phyloP scores from a whole-genome alignment of 495 filamentous ascomycete species.

The Daldinia bambusicola region DNA sequence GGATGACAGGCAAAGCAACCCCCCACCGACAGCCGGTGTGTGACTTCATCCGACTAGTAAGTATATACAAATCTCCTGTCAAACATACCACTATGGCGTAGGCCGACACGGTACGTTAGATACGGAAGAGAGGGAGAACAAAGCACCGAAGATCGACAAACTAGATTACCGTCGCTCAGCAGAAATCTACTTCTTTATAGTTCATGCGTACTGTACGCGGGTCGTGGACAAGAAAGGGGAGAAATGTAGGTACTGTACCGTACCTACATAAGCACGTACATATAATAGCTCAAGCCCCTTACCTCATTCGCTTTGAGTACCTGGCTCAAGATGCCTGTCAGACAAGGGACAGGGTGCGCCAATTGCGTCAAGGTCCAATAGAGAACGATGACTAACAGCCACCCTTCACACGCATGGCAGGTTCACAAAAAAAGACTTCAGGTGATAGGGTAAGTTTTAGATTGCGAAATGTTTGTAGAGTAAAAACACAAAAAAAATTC shows the following conservation, averaged over 20 bases:
- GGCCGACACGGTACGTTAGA: neutral
- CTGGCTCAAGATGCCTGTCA: conserved; percentile 27
- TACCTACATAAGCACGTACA: neutral
- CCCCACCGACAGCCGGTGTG: conserved; percentile 20
- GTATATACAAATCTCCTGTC: conserved; percentile 2
- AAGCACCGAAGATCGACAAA: neutral
- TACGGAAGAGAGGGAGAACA: neutral
- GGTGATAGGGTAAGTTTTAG: neutral
- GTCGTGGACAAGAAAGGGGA: neutral
- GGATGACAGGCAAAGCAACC: neutral
- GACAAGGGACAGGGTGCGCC: conserved; percentile 13
- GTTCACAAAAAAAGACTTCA: neutral
- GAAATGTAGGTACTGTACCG: neutral
- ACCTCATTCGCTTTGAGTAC: conserved; percentile 14
- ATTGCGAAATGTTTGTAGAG: too few relatives aligned
- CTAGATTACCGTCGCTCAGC: neutral
- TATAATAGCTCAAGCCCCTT: conserved; percentile 3
- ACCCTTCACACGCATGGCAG: conserved; percentile 3
- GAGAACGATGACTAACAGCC: conserved; percentile 24
- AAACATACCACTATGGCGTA: neutral
- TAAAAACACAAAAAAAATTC: conserved; percentile 1
- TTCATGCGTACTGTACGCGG: neutral
- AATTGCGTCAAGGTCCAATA: conserved; percentile 19
- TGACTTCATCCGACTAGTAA: neutral
- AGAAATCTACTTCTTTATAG: conserved; percentile 8